Percentiles rank a stretch among this genome's conserved stretches.
Evolutionary conservation across 805 yeast genomes (phyloP).

Genomic region (Wickerhamiella kazuoi): DNA sequence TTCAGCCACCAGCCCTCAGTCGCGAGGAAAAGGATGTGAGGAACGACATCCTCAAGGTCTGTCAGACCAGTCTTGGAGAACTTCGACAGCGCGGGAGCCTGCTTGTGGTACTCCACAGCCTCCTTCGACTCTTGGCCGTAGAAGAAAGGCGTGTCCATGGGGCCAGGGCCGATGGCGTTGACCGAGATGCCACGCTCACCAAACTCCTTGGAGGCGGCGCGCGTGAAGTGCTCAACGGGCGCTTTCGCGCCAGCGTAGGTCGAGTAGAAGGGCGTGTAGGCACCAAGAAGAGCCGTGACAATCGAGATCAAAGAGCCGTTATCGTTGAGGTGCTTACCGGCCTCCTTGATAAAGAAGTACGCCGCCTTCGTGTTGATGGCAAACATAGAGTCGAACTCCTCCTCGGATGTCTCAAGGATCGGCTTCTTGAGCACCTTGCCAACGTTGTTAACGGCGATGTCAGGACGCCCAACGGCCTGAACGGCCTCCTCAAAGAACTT

Average conservation of each 20-base stretch:
- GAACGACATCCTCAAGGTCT: constrained; percentile 42
- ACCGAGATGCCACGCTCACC: constrained; percentile 50
- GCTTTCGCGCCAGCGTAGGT: constrained; percentile 64
- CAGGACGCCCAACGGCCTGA: constrained; percentile 31
- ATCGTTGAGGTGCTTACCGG: constrained; percentile 32
- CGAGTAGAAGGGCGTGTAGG: constrained; percentile 43
- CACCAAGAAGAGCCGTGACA: constrained; percentile 50
- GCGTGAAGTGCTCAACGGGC: constrained; percentile 50
- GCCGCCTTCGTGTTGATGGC: constrained; percentile 40
- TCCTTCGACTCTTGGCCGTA: constrained; percentile 40
- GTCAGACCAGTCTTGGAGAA: constrained; percentile 33
- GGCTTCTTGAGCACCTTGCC: constrained; percentile 53
- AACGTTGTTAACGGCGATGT: constrained; percentile 49
- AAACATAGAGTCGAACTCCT: constrained; percentile 39
- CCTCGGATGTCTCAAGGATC: constrained; percentile 31
- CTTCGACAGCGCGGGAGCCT: constrained; percentile 21
- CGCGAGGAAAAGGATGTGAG: constrained; percentile 40
- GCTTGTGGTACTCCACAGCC: constrained; percentile 37
- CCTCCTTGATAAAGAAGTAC: constrained; percentile 41
- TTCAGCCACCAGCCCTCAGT: constrained; percentile 54
- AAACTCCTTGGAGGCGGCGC: constrained; percentile 62
- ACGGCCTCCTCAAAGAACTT: constrained; percentile 31
- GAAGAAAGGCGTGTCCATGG: constrained; percentile 52
- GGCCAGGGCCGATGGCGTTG: constrained; percentile 61
- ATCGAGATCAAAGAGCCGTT: constrained; percentile 38